phyloP scores from a whole-genome alignment of 1,139 yeast genomes.

The Candida buenavistaensis region DNA sequence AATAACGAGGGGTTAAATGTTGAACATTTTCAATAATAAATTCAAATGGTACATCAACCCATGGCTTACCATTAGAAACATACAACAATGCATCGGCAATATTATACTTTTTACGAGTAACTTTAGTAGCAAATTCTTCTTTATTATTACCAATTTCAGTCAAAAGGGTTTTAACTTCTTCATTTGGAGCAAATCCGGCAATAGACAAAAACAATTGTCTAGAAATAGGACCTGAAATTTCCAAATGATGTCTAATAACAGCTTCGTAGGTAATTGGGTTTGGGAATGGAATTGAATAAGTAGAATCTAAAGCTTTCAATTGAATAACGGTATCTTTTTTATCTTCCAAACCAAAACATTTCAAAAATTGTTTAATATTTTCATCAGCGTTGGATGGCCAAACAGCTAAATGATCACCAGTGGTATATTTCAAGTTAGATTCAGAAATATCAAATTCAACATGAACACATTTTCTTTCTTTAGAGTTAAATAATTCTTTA shows the following conservation, averaged over 20 bases:
- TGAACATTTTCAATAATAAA: constrained; percentile 80
- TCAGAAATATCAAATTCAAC: constrained; percentile 80
- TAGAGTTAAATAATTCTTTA: constrained; percentile 68
- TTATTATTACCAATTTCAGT: constrained; percentile 66
- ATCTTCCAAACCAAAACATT: constrained; percentile 59
- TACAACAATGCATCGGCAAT: constrained; percentile 71
- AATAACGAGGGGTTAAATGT: constrained; percentile 90
- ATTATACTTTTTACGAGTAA: constrained; percentile 63
- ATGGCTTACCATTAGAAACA: constrained; percentile 61
- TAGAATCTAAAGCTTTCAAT: constrained; percentile 72
- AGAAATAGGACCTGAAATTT: constrained; percentile 90
- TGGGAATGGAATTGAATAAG: constrained; percentile 75
- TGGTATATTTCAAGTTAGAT: constrained; percentile 78
- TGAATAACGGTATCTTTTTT: constrained; percentile 59
- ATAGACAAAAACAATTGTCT: constrained; percentile 82
- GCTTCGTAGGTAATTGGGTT: constrained; percentile 90
- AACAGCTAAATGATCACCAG: constrained; percentile 95
- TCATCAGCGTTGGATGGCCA: constrained; percentile 91
- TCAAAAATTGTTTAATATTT: constrained; percentile 63
- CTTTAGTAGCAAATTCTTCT: constrained; percentile 60
- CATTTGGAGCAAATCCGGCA: constrained; percentile 79
- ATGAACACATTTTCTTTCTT: constrained; percentile 81
- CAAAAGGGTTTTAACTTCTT: constrained; percentile 52
- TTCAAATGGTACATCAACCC: constrained; percentile 81
- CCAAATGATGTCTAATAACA: constrained; percentile 82